Evolutionary conservation across 2,329 filamentous ascomycete genomes (phyloP), one percentile per base, ranked within the genome.

Genomic region (Chrysoporthe deuterocubensis): DNA sequence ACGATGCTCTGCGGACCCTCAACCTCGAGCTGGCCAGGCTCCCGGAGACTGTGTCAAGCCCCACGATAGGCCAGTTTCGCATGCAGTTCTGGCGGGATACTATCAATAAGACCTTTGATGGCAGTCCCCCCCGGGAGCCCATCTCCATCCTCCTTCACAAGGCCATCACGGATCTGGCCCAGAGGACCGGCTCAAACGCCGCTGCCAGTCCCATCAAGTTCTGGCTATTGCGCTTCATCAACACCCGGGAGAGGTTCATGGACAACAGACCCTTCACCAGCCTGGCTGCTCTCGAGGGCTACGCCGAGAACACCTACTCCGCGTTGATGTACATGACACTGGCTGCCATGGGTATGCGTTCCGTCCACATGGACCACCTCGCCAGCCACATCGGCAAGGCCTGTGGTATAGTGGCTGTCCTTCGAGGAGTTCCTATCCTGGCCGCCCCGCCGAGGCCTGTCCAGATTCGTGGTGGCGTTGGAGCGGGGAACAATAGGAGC

Each of bases 381-480:
- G 95, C 95, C 9, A 96, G 92, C 65, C 96, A 99, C 78, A 92
- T 98, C 67, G 96, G 96, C 64, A 99, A 99, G 76, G 94, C 96
- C 0, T 91, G 89, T 61, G 96, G 96, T 9, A 97, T 99, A 65
- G 86, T 90, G 2, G 91, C 95, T 1, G 87, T 97, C 0, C 82
- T 99, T n/a, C 87, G 95, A 52, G 95, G 96, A 0, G 84, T 98
- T 13, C 94, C 96, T 0, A 79, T 98, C 2, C 85, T 98, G n/a
- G 94, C 94, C 0, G 93, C 95, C 57, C 91, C 92, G 0, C 84
- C 88, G 0, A 84, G 88, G 3, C 77, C 82, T 3, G 77, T 84
- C 2, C 79, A 79, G 34, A 81, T 81, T 0, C 82, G 83, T 0
- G 73, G 74, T 0, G 83, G 82, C 0, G 69, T 76, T 26, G 76